phyloP scores from a whole-genome alignment of 441 rosid species.

The Capsella rubella region DNA sequence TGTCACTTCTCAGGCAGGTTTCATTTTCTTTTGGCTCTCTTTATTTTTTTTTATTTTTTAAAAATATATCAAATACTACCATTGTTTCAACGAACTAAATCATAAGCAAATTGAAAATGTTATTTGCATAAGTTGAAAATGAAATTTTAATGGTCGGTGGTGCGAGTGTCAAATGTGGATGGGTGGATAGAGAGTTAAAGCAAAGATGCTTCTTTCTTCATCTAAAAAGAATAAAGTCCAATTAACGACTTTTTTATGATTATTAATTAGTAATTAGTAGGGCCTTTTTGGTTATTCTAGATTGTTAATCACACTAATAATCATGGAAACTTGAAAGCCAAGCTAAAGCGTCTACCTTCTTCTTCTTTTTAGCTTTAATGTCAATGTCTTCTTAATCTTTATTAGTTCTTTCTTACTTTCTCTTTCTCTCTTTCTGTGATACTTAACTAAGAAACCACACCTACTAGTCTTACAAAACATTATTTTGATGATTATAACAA shows the following conservation, averaged over 20 bases:
- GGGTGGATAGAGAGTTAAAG: conserved; percentile 37
- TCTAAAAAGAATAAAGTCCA: conserved; percentile 39
- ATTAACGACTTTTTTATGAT: conserved; percentile 25
- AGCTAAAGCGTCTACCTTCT: conserved; percentile 45
- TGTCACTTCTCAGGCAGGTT: conserved; percentile 70
- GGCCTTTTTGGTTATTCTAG: conserved; percentile 39
- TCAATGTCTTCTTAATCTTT: conserved; percentile 6
- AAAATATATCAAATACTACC: background rate
- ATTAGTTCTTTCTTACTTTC: background rate
- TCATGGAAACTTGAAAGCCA: conserved; percentile 53
- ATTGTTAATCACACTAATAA: conserved; percentile 47
- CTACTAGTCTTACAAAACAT: background rate
- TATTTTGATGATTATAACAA: background rate
- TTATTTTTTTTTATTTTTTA: background rate
- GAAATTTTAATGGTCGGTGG: conserved; percentile 37
- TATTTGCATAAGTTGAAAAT: conserved; percentile 2
- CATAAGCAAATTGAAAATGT: conserved; percentile 31
- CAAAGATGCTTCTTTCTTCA: conserved; percentile 38
- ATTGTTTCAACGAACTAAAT: conserved; percentile 20
- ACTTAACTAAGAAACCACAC: conserved; percentile 7
- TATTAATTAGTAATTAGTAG: conserved; percentile 33
- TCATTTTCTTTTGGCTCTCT: conserved; percentile 1
- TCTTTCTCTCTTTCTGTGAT: background rate
- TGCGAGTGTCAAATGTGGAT: conserved; percentile 28
- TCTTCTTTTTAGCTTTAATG: background rate